Evolutionary conservation across 768 basidiomycete species (phyloP), one percentile per base, ranked within the genome.

Genomic region (Termitomyces sp.): DNA sequence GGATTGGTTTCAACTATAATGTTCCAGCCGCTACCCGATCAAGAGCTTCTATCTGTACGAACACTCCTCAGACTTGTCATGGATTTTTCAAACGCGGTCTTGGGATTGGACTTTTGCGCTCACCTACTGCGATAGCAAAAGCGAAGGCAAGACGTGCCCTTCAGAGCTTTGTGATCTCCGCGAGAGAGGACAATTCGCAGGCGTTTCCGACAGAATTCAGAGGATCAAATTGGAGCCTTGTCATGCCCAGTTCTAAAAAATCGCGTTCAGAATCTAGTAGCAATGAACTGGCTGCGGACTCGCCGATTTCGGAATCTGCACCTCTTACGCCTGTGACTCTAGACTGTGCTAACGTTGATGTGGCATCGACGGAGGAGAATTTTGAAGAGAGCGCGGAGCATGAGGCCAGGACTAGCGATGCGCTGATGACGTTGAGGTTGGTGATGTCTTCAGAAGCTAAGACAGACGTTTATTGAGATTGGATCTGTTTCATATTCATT

Each of bases 1-100:
- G 85, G 24, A 84, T 83, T 49, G 82, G 81, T 6, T 84, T 79
- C 64, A 79, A 71, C 27, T 79, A 78, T 65, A 73, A 63, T 33
- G 53, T 73, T 5, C 74, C 74, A 1, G 50, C 57, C 27, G 68
- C 72, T 22, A 56, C 65, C n/a, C n/a, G 36, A n/a, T 68, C 67
- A 3, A 64, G 57, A n/a, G 64, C 40, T 26, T 68, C 67, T 37
- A 57, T 68, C 39, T 63, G 65, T 42, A 60, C 67, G 1, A 61
- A 58, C 33, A 47, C 55, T 13, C 64, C 65, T 30, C 45, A 55
- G 24, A 49, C 56, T 26, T 68, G 65, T 34, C 65, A 64, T 44
- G 61, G 59, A 44, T 42, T 61, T 27, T 60, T 68, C 34, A 57
- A 56, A 30, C 58, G 52, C 30, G 49, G 46, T 9, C 49, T 63